Percentiles rank a stretch among this genome's conserved stretches.
Conservation (phyloP, 1,139 yeast genomes). For the Arxiozyma heterogenica region DNA sequence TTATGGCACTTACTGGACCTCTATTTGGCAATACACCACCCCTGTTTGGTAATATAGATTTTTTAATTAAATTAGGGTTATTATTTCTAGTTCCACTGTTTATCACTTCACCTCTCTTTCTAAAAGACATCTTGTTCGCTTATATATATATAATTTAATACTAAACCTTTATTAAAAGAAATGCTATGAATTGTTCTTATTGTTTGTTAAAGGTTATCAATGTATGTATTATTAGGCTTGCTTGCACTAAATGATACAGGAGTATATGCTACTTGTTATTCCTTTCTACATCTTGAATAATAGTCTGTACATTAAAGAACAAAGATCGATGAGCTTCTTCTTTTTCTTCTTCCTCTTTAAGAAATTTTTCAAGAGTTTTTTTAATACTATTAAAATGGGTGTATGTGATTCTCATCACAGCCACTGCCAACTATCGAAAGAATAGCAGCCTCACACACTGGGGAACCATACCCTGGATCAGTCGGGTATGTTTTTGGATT, state of each 20-base stretch:
- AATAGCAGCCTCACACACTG: neutral
- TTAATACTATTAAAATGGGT: neutral
- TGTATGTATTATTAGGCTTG: no score
- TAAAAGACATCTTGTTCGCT: conserved; percentile 48
- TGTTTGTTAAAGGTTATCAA: no score
- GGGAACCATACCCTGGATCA: neutral
- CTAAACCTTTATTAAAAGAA: neutral
- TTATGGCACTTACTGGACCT: neutral
- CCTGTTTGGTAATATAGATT: conserved; percentile 1
- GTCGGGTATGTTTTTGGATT: neutral
- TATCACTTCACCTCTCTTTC: conserved; percentile 55
- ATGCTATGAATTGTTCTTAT: neutral
- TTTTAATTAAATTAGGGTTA: neutral
- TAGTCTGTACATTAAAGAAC: neutral
- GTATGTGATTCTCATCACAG: neutral
- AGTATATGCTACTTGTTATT: neutral
- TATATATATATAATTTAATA: neutral
- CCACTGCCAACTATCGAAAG: neutral
- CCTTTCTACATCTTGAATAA: neutral
- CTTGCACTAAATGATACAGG: neutral
- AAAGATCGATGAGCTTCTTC: conserved; percentile 1
- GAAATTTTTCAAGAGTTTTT: neutral
- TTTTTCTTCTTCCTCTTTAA: neutral
- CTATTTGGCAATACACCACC: conserved; percentile 5
- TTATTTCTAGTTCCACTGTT: conserved; percentile 13